These are phyloP conservation scores for Adansonia rubrostipa DNA, from an alignment of 441 rosid species.

Conservation along the genomic window DNA sequence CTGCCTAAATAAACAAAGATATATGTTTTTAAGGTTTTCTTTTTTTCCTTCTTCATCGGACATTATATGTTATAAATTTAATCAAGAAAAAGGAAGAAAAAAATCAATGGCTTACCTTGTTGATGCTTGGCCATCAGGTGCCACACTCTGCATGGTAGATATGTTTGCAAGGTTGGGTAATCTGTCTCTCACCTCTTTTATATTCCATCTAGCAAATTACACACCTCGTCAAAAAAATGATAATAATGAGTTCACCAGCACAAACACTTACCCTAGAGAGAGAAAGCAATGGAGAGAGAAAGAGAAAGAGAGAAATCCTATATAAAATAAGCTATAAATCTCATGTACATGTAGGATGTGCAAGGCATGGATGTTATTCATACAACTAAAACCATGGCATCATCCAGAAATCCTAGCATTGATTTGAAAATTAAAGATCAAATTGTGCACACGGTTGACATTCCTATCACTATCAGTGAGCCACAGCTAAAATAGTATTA, in stretches of 20 bases:
- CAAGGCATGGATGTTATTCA: not conserved
- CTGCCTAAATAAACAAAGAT: not conserved
- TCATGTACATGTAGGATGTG: not conserved
- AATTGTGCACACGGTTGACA: not conserved
- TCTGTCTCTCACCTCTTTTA: constrained; percentile 59
- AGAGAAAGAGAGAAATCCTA: not conserved
- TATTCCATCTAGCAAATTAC: constrained; percentile 87
- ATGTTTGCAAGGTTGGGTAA: constrained; percentile 74
- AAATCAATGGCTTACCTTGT: constrained; percentile 49
- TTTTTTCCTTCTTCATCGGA: not conserved
- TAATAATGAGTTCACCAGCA: constrained; percentile 19
- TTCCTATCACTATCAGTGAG: not conserved
- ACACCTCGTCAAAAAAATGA: constrained; percentile 48
- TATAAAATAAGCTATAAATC: not conserved
- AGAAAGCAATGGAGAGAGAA: not conserved
- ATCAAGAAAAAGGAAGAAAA: not conserved
- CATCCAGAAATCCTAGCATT: not conserved
- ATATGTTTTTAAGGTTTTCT: not conserved
- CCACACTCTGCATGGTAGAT: constrained; percentile 66
- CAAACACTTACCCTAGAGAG: not conserved
- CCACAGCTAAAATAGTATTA: not conserved
- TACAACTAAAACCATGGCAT: not conserved
- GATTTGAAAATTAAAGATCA: not conserved
- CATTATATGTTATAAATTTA: not conserved
- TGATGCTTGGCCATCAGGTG: constrained; percentile 73